These are phyloP conservation scores for Teunomyces tritomae DNA, from an alignment of 805 yeast species.

Conservation along the genomic window DNA sequence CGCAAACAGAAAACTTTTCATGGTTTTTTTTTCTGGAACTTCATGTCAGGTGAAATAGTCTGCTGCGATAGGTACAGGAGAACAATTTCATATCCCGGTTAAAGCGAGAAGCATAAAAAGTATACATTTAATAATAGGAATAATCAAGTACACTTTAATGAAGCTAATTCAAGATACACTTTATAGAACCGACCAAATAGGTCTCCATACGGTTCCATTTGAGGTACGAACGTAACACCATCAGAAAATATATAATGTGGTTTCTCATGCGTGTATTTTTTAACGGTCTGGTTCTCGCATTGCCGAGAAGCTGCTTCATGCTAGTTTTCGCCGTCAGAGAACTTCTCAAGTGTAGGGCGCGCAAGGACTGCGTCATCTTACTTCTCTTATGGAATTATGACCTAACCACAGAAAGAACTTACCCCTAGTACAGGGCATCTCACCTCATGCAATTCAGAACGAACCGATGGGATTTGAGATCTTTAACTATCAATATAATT, in stretches of 20 bases:
- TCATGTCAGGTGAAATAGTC: too few species aligned
- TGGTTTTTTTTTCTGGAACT: too few species aligned
- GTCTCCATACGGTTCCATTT: background rate
- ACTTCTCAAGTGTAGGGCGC: background rate
- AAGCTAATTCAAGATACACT: background rate
- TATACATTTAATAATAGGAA: background rate
- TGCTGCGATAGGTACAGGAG: too few species aligned
- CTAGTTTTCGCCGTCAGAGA: background rate
- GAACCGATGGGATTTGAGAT: too few species aligned
- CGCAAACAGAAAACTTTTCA: too few species aligned
- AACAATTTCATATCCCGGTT: too few species aligned
- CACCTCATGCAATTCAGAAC: too few species aligned
- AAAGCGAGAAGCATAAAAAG: too few species aligned
- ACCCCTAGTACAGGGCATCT: too few species aligned
- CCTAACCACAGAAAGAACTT: too few species aligned
- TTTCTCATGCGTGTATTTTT: background rate
- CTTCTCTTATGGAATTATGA: too few species aligned
- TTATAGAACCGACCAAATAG: background rate
- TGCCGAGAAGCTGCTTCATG: background rate
- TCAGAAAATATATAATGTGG: background rate
- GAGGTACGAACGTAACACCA: background rate
- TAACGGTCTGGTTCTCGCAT: background rate
- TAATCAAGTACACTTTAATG: background rate
- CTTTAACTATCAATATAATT: too few species aligned
- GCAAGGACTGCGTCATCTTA: background rate